Evolutionary conservation across 2,329 filamentous ascomycete species (phyloP), one percentile per base, ranked within the genome.

Genomic region (Ustulina deusta): DNA sequence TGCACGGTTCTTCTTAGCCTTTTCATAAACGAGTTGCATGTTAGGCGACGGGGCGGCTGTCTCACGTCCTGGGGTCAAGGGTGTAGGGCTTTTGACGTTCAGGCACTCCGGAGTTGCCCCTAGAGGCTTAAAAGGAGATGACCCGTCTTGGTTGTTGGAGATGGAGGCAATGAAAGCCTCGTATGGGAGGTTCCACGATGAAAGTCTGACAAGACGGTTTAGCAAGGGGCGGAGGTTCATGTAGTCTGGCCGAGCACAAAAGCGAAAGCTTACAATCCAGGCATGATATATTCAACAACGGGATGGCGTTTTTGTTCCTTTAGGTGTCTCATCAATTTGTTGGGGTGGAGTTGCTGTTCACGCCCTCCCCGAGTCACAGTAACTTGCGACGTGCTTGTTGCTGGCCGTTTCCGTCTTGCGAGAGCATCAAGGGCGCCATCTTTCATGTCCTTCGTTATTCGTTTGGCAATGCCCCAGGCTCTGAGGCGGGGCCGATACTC

Each of bases 11-110:
- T 51, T 22, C 7, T 22, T 57, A 10, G 57, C 57, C 32, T 61
- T 66, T n/a, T 57, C 51, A 44, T 66, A 66, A 11, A 66, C 57
- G 20, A 66, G 57, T 17, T 66, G 32, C 57, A 52, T 57, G n/a
- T 61, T 66, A 7, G 58, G 63, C 5, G 63, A 66, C 1, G 51
- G 51, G 4, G n/a, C 34, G 10, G 40, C 49, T 17, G 6, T 10
- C 17, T 61, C 58, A 15, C 34, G 57, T 17, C 63, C 51, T 29
- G 51, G 58, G 4, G 42, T 52, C 9, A 49, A 4, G 9, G 63
- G 13, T 7, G 2, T 20, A 9, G 63, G 63, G 34, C 63, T 65
- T 25, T 40, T 2, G 11, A 66, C 57, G 0, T 66, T 27, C 10
- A 66, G 1, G 20, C 48, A 10, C 1, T 66, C 57, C 1, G 63